These are phyloP conservation scores for Aspergillus japonicus DNA, from an alignment of 2,329 filamentous ascomycete genomes.

Conservation along the genomic window DNA sequence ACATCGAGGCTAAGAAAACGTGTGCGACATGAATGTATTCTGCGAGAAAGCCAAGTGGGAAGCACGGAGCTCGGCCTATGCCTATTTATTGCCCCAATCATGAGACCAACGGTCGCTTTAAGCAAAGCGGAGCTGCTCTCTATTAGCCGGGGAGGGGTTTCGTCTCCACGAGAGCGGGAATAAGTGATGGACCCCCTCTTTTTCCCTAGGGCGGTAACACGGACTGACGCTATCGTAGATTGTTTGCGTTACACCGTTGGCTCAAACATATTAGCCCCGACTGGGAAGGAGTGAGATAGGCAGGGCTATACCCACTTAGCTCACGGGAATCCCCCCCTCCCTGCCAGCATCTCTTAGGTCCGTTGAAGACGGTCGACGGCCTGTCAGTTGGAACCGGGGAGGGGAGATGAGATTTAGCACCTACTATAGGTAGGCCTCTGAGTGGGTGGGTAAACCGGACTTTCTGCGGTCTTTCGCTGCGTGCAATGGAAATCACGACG, in stretches of 20 bases:
- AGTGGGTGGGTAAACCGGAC: no score
- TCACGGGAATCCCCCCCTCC: neutral
- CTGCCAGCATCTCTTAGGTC: neutral
- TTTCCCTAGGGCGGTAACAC: neutral
- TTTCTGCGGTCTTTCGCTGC: no score
- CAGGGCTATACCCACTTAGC: neutral
- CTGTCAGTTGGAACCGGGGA: neutral
- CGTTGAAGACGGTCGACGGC: neutral
- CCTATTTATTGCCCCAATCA: neutral
- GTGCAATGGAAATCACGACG: no score
- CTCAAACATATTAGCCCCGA: neutral
- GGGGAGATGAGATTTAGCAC: neutral
- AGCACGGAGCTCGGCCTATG: neutral
- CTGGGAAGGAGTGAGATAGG: neutral
- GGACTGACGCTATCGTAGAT: neutral
- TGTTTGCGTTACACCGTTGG: neutral
- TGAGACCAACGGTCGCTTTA: neutral
- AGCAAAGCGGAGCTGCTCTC: neutral
- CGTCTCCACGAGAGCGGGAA: no score
- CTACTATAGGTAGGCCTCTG: neutral
- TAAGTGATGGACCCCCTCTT: neutral
- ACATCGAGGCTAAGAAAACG: neutral
- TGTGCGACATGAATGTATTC: no score
- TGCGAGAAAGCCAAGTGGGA: neutral
- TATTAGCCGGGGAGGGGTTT: no score